Base-by-base conservation (phyloP, 805 yeast genomes). In the Barnettozyma californica region DNA sequence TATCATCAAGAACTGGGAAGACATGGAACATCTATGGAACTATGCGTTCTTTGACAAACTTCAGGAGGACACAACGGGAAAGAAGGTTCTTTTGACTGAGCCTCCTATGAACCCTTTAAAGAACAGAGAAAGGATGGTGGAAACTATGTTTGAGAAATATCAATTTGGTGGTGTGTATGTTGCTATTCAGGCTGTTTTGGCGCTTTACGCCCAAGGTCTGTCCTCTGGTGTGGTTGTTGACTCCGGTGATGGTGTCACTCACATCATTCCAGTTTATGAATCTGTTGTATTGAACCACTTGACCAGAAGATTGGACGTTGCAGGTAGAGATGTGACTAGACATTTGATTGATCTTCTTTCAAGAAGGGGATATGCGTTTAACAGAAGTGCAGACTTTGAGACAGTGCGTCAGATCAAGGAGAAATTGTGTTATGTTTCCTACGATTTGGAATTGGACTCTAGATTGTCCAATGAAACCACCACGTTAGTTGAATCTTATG, bases 241-340 rank as follows among this genome's bases (percentile, higher is more conserved):
- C 68, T 89, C 97, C 4, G 99, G 99, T 63, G 98, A 91, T 26
- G 43, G 43, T 40, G 99, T 92, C 42, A 94, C 99, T 4, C 99
- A 94, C 65, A 85, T 94, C 68, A 97, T 94, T 39, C 99, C 99
- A 20, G 99, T 94, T 36, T 94, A 94, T 67, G 98, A 94, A 70
- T 84, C 95, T 5, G 96, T 88, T 39, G 99, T 94, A n/a, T 78
- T 94, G 64, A 92, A 88, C 67, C 98, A 94, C 68, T 75, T 89
- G 60, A 92, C 97, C 18, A 80, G 84, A 62, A 82, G 99, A 65
- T 74, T 94, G 59, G 97, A 94, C 67, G 96, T 94, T 52, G 99
- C 99, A 5, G 99, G 99, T 59, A 81, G 99, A 67, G 99, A 94
- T 63, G 97, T 94, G 43, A 94, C 99, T n/a, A 81, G 97, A 63